phyloP scores from a whole-genome alignment of 441 rosid genomes.

The Cnidoscolus chayamansa region DNA sequence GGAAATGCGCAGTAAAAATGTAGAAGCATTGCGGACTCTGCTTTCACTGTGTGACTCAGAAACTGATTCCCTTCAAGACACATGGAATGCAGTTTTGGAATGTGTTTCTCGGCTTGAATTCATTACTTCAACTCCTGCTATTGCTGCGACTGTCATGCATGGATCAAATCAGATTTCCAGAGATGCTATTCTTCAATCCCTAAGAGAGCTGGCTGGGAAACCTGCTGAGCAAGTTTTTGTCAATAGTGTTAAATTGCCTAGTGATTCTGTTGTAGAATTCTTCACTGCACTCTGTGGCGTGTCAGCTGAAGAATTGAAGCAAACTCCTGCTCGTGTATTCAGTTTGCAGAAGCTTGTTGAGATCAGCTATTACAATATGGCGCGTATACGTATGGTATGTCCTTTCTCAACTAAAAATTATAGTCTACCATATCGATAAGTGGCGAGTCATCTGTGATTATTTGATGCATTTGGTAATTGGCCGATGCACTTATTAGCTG shows the following conservation, averaged over 20 bases:
- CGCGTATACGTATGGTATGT: slow-evolving; percentile 96
- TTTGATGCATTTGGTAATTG: slow-evolving; percentile 15
- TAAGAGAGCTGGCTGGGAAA: slow-evolving; percentile 91
- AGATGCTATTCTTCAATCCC: slow-evolving; percentile 92
- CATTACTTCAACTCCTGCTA: slow-evolving; percentile 86
- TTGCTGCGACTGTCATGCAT: slow-evolving; percentile 93
- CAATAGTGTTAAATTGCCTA: slow-evolving; percentile 87
- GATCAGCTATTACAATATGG: slow-evolving; percentile 99
- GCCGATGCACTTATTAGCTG: slow-evolving; percentile 10
- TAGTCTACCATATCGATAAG: slow-evolving; percentile 12
- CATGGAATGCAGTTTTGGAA: slow-evolving; percentile 99
- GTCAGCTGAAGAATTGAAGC: slow-evolving; percentile 95
- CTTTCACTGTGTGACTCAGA: slow-evolving; percentile 78
- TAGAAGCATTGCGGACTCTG: slow-evolving; percentile 90
- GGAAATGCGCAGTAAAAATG: slow-evolving; percentile 97
- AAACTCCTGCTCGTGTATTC: slow-evolving; percentile 98
- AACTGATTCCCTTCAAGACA: slow-evolving; percentile 85
- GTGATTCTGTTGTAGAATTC: slow-evolving; percentile 94
- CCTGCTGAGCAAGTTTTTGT: slow-evolving; percentile 94
- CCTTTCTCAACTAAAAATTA: neutral
- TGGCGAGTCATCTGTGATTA: neutral
- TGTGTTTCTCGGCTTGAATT: slow-evolving; percentile 98
- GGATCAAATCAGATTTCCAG: slow-evolving; percentile 99
- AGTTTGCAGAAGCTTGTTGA: slow-evolving; percentile 99
- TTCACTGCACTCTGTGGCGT: slow-evolving; percentile 98